A percentile compares a stretch with the other conserved stretches of the same genome.
Evolutionary conservation across 1,139 yeast genomes (phyloP).

Genomic region (Schwanniomyces etchellsii): DNA sequence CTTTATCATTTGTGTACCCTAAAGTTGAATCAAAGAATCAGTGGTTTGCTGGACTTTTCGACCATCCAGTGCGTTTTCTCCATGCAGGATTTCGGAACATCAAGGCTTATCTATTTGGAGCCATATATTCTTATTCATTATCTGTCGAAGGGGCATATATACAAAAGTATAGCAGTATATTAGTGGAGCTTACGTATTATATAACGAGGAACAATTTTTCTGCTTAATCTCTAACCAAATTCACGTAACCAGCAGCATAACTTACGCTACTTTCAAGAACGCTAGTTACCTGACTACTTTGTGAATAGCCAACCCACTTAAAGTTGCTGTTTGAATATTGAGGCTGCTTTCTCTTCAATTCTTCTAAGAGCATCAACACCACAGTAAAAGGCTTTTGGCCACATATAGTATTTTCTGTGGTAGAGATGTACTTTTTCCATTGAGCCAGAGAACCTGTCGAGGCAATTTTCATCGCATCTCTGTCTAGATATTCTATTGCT

Average conservation of each 20-base stretch:
- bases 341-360: slow-evolving; percentile 8
- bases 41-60: too few species aligned
- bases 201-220: not conserved
- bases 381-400: slow-evolving; percentile 82
- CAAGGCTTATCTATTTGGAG: too few species aligned
- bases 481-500: slow-evolving; percentile 70
- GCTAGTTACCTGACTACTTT: slow-evolving; percentile 54
- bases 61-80: too few species aligned
- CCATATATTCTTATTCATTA: too few species aligned
- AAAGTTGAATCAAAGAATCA: too few species aligned
- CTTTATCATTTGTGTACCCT: too few species aligned
- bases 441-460: slow-evolving; percentile 43
- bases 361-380: slow-evolving; percentile 49
- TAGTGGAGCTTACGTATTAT: too few species aligned
- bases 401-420: slow-evolving; percentile 86
- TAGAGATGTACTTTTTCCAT: slow-evolving; percentile 65
- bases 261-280: slow-evolving; percentile 75
- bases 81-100: too few species aligned
- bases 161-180: too few species aligned
- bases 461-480: slow-evolving; percentile 61
- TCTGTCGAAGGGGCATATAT: too few species aligned
- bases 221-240: not conserved
- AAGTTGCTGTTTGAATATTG: slow-evolving; percentile 19
- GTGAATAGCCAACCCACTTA: slow-evolving; percentile 78
- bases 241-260: slow-evolving; percentile 77